Conservation (phyloP, 78 protist genomes). For the Anaeramoeba ignava region DNA sequence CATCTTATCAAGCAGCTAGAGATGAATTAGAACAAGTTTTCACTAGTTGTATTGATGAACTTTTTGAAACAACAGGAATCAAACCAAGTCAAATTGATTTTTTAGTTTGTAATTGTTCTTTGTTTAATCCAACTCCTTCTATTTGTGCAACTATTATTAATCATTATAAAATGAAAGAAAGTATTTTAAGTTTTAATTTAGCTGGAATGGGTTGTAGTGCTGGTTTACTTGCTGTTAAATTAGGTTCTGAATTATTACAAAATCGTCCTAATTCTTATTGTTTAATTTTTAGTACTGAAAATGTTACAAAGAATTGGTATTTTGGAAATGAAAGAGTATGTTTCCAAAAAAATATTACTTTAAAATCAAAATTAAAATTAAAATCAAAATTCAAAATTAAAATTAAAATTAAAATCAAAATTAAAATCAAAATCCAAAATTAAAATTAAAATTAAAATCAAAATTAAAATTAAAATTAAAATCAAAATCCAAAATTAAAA, state of each 20-base stretch:
- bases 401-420: no score
- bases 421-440: no score
- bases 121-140: slow-evolving; percentile 73
- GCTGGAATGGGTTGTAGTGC: slow-evolving; percentile 77
- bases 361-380: no score
- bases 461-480: no score
- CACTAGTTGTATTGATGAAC: slow-evolving; percentile 31
- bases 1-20: slow-evolving; percentile 34
- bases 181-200: slow-evolving; percentile 44
- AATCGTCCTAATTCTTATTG: background rate
- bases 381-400: no score
- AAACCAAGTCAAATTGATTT: slow-evolving; percentile 58
- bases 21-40: slow-evolving; percentile 50
- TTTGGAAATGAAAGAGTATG: no score
- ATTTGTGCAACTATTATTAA: slow-evolving; percentile 47
- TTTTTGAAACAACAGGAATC: slow-evolving; percentile 38
- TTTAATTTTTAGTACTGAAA: slow-evolving; percentile 60
- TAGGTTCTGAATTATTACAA: slow-evolving; percentile 58
- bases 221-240: slow-evolving; percentile 57
- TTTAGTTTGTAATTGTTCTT: slow-evolving; percentile 62
- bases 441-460: no score
- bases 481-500: no score
- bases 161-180: slow-evolving; percentile 39
- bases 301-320: slow-evolving; percentile 78
- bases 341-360: no score